phyloP scores from a whole-genome alignment of 164 flowering plant species.

The Dillenia turbinata region DNA sequence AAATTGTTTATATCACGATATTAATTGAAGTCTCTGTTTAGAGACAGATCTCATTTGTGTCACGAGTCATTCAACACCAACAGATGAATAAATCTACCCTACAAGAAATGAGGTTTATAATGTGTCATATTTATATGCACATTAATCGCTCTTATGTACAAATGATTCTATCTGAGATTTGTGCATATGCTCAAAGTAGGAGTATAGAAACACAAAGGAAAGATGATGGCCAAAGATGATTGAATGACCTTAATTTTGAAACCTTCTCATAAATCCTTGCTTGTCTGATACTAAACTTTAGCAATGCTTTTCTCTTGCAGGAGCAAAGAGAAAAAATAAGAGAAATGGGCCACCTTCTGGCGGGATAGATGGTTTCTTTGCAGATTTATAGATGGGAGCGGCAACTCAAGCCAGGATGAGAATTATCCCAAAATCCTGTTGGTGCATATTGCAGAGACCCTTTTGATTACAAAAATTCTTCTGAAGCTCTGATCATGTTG shows the following conservation, averaged over 20 bases:
- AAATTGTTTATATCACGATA: no score
- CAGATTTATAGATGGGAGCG: conserved; percentile 34
- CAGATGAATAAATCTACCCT: no score
- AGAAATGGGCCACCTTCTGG: conserved; percentile 18
- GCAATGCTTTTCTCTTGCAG: conserved; percentile 19
- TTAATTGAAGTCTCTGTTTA: no score
- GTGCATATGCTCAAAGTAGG: not conserved
- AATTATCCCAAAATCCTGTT: no score
- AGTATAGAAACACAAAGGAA: not conserved
- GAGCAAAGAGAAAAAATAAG: conserved; percentile 29
- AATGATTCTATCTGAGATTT: not conserved
- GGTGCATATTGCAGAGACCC: no score
- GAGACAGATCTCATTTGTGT: no score
- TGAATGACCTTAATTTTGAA: not conserved
- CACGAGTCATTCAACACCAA: no score
- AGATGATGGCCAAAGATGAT: not conserved
- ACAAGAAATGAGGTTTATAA: no score
- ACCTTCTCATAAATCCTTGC: not conserved
- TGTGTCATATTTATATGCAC: not conserved
- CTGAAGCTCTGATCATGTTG: no score
- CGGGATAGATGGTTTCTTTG: conserved; percentile 34
- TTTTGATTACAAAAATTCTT: no score
- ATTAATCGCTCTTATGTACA: not conserved
- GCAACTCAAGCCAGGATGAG: no score
- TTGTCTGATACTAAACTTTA: not conserved